Evolutionary conservation across 805 yeast genomes (phyloP).

Genomic region (Candida coleopterorum): DNA sequence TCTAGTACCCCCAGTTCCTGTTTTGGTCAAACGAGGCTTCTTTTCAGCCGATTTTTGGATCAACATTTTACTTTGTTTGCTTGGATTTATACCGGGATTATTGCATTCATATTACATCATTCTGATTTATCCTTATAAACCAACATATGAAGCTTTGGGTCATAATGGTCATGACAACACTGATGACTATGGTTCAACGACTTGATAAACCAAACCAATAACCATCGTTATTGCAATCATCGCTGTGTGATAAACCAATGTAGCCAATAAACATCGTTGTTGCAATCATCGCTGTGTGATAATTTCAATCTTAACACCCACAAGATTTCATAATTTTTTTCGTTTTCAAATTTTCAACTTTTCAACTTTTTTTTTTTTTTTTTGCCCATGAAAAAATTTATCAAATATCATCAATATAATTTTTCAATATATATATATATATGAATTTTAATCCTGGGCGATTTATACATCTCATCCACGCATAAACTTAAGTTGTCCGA

Average conservation of each 20-base stretch:
- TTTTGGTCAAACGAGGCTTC: constrained; percentile 65
- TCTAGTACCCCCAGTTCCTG: constrained; percentile 72
- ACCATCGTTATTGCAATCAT: too few relatives aligned
- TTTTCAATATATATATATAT: too few relatives aligned
- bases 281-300: too few relatives aligned
- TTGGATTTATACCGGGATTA: constrained; percentile 76
- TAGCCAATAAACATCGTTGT: too few relatives aligned
- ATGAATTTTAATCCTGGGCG: too few relatives aligned
- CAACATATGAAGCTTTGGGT: constrained; percentile 21
- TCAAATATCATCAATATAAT: too few relatives aligned
- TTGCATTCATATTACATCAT: constrained; percentile 77
- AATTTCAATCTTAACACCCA: not conserved
- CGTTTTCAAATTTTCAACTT: not conserved
- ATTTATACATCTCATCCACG: too few relatives aligned
- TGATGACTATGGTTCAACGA: constrained; percentile 7
- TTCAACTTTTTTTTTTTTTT: not conserved
- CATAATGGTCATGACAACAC: constrained; percentile 25
- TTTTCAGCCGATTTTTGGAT: constrained; percentile 67
- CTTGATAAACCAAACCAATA: too few relatives aligned
- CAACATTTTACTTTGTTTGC: constrained; percentile 62
- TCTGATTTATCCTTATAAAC: constrained; percentile 57
- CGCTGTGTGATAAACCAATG: too few relatives aligned
- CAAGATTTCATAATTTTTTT: not conserved
- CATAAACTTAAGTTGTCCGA: constrained; percentile 46
- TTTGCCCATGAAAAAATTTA: too few relatives aligned